These are phyloP conservation scores for Colletotrichum sp. DNA, from an alignment of 2,329 filamentous ascomycete genomes.

Conservation along the genomic window DNA sequence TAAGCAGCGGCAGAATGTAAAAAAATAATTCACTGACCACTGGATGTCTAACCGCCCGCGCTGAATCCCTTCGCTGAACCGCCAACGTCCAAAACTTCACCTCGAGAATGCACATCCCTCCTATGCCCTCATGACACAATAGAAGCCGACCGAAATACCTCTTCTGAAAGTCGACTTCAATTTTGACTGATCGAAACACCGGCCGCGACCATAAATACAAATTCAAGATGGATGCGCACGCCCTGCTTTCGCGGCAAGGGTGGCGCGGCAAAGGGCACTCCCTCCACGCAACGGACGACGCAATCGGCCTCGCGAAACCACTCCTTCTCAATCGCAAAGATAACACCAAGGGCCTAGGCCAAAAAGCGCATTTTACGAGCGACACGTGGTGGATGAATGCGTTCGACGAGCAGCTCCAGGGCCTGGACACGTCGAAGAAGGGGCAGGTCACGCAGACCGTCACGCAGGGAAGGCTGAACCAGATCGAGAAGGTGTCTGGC, in stretches of 20 bases:
- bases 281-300: constrained; percentile 75
- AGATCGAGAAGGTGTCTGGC: constrained; percentile 56
- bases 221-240: constrained; percentile 78
- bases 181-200: not conserved
- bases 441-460: constrained; percentile 63
- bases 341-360: constrained; percentile 81
- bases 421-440: constrained; percentile 68
- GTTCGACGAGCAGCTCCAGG: constrained; percentile 88
- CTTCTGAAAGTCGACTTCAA: not conserved
- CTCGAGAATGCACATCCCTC: not conserved
- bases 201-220: not conserved
- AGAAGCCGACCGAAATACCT: not conserved
- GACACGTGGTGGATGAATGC: constrained; percentile 98
- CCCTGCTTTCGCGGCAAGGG: constrained; percentile 83
- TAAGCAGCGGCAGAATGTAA: constrained; percentile 12
- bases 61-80: not conserved
- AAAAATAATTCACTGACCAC: constrained; percentile 1
- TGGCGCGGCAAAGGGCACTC: constrained; percentile 91
- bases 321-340: constrained; percentile 83
- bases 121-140: not conserved
- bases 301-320: constrained; percentile 80
- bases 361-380: constrained; percentile 68
- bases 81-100: not conserved
- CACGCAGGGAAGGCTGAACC: constrained; percentile 58
- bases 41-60: not conserved